phyloP scores from a whole-genome alignment of 345 rosid species.

The Citrus medica region DNA sequence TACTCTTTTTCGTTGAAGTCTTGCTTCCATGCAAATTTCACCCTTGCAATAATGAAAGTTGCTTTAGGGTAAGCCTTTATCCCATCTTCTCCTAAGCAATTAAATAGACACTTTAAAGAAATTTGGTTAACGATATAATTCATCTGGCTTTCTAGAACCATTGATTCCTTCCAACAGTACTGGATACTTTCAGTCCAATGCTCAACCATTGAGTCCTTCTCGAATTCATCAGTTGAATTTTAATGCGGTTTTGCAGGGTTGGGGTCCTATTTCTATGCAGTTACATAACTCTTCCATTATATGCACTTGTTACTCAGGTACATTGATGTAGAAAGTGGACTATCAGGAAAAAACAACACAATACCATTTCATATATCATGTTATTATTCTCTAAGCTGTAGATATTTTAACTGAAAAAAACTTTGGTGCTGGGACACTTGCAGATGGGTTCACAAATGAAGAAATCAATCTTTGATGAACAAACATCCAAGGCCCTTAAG shows the following conservation, averaged over 20 bases:
- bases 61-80: slow-evolving; percentile 59
- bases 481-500: slow-evolving; percentile 86
- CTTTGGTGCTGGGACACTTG: background rate
- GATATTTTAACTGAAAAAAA: background rate
- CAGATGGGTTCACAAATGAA: slow-evolving; percentile 96
- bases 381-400: background rate
- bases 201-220: background rate
- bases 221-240: background rate
- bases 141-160: background rate
- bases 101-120: background rate
- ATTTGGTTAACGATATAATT: background rate
- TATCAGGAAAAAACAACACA: background rate
- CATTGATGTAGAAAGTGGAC: background rate
- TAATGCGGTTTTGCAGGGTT: slow-evolving; percentile 38
- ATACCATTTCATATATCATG: background rate
- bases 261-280: slow-evolving; percentile 68
- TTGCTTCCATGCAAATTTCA: slow-evolving; percentile 69
- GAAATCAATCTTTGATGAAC: slow-evolving; percentile 87
- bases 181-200: background rate
- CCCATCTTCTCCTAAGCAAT: background rate
- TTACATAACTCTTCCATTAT: slow-evolving; percentile 88
- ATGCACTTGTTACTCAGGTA: slow-evolving; percentile 97
- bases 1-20: slow-evolving; percentile 66
- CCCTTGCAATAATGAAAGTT: slow-evolving; percentile 50
- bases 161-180: background rate